A percentile compares a stretch with the other conserved stretches of the same genome.
Evolutionary conservation across 345 rosid genomes (phyloP).

Genomic region (Lagerstroemia speciosa): DNA sequence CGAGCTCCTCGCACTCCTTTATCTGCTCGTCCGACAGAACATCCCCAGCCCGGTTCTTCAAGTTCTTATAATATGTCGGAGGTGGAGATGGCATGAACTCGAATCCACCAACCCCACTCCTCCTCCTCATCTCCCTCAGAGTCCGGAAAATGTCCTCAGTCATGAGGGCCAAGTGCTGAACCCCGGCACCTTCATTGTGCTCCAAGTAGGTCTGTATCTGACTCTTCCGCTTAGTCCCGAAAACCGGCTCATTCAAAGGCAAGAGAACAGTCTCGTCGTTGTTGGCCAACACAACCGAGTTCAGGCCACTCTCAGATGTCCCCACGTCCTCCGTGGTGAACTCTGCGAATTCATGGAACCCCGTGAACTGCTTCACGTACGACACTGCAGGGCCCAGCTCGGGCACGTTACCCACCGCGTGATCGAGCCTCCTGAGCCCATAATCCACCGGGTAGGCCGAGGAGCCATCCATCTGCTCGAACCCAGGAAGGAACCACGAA

Average conservation of each 20-base stretch:
- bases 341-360: constrained; percentile 89
- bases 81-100: constrained; percentile 97
- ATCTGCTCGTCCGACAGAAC: constrained; percentile 73
- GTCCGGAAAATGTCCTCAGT: constrained; percentile 72
- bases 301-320: constrained; percentile 77
- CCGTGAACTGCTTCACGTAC: constrained; percentile 62
- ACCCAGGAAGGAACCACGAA: constrained; percentile 43
- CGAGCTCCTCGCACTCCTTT: constrained; percentile 76
- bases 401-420: constrained; percentile 87
- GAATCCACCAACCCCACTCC: constrained; percentile 75
- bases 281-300: constrained; percentile 67
- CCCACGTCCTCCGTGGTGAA: constrained; percentile 94
- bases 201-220: constrained; percentile 89
- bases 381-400: constrained; percentile 53
- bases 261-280: constrained; percentile 71
- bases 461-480: constrained; percentile 39
- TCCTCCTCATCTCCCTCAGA: constrained; percentile 70
- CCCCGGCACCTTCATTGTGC: constrained; percentile 85
- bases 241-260: constrained; percentile 87
- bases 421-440: constrained; percentile 72
- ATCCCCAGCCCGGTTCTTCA: constrained; percentile 68
- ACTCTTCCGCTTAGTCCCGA: constrained; percentile 85
- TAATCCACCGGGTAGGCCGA: constrained; percentile 58
- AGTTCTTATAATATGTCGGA: constrained; percentile 63
- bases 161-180: constrained; percentile 76